A percentile compares a stretch with the other conserved stretches of the same genome.
phyloP scores from a whole-genome alignment of 345 rosid genomes.

The Lepidium africanum region DNA sequence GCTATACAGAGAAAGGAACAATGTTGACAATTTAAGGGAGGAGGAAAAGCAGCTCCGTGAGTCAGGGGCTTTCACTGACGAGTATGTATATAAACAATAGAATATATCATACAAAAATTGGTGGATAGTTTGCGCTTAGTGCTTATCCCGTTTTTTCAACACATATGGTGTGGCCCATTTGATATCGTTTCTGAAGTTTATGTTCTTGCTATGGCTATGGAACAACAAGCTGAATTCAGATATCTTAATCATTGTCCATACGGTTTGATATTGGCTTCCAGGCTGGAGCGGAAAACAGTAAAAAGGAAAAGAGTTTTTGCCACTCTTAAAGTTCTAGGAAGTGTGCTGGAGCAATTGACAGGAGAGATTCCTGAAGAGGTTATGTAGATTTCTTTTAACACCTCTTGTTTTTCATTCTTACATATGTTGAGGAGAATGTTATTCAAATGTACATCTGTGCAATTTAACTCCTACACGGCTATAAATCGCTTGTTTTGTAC shows the following conservation, averaged over 20 bases:
- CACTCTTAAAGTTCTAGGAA: constrained; percentile 75
- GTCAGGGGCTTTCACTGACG: constrained; percentile 61
- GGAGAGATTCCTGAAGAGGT: constrained; percentile 93
- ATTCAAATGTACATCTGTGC: background rate
- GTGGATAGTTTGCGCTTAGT: background rate
- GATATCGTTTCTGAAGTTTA: background rate
- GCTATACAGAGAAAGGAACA: constrained; percentile 67
- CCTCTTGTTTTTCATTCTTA: constrained; percentile 4
- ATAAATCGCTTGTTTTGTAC: background rate
- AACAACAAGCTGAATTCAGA: constrained; percentile 1
- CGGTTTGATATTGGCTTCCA: constrained; percentile 29
- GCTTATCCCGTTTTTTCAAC: background rate
- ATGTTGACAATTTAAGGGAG: constrained; percentile 65
- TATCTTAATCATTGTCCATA: background rate
- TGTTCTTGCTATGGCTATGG: background rate
- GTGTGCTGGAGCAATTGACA: constrained; percentile 71
- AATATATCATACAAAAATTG: background rate
- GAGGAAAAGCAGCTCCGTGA: constrained; percentile 81
- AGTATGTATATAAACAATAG: constrained; percentile 45
- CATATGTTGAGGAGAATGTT: background rate
- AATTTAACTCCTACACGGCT: background rate
- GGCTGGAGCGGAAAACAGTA: constrained; percentile 82
- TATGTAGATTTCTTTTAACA: constrained; percentile 8
- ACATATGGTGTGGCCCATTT: background rate
- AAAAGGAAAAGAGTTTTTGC: constrained; percentile 83